Evolutionary conservation across 257 asterid genomes (phyloP).

Genomic region (Thymus mandschuricus): DNA sequence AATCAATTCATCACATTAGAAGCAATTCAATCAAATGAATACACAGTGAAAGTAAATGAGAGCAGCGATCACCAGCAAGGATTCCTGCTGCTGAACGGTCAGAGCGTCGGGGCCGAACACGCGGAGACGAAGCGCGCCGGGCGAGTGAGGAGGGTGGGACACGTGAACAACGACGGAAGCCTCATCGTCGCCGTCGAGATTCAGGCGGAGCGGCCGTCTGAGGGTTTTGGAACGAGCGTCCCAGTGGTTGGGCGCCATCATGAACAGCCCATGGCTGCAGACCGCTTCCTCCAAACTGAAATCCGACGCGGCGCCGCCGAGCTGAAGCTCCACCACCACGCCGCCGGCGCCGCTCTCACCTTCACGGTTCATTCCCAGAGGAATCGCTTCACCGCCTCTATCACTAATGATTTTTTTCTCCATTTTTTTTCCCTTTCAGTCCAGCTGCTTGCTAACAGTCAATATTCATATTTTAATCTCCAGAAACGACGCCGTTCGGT

Average conservation of each 20-base stretch:
- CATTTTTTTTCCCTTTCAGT: no score
- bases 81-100: constrained; percentile 50
- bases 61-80: constrained; percentile 50
- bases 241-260: constrained; percentile 96
- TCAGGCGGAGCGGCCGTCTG: constrained; percentile 72
- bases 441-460: no score
- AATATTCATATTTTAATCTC: no score
- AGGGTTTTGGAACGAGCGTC: constrained; percentile 74
- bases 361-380: constrained; percentile 36
- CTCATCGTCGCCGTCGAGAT: constrained; percentile 46
- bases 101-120: constrained; percentile 49
- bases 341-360: constrained; percentile 39
- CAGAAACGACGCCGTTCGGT: no score
- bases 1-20: no score
- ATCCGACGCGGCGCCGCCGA: constrained; percentile 47
- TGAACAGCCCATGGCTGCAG: constrained; percentile 87
- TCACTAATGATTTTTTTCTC: no score
- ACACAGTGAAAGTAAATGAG: neutral
- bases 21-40: neutral
- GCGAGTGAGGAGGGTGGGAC: constrained; percentile 52
- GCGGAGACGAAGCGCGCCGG: constrained; percentile 50
- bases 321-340: constrained; percentile 58
- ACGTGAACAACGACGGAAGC: constrained; percentile 51
- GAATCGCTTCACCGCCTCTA: no score
- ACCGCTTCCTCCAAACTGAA: constrained; percentile 69